Base-by-base conservation (phyloP, 2,329 filamentous ascomycete species). In the Cladophialophora exuberans region DNA sequence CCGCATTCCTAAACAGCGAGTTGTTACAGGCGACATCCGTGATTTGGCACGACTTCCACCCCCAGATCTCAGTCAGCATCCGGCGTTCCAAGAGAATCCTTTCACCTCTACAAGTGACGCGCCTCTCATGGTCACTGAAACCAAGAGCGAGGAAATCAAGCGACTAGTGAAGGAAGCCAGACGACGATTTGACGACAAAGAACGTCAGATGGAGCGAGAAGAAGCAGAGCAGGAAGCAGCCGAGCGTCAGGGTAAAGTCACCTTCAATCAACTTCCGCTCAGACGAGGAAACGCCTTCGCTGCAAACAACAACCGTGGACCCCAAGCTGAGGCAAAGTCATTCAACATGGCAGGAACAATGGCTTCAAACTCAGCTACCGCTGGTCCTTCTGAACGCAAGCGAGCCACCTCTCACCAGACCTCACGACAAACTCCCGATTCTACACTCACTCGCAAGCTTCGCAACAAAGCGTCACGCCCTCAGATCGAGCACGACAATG, bases 61-160 rank as follows among this genome's bases (percentile, higher is more conserved):
- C 23, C 59, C 62, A 51, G 60, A 62, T 22, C 31, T 56, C 26
- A 54, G 44, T 18, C 56, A 63, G 35, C 62, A 64, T 48, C 62
- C 62, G n/a, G 45, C 51, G 13, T 47, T 52, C 38, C 50, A 49
- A n/a, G 25, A 36, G 9, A 49, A 57, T 53, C 58, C 60, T 15
- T 38, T 52, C 28, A 31, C 33, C n/a, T 53, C 53, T 15, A 51
- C 47, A 7, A 60, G 56, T 30, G 57, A 56, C 13, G 49, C 53
- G 18, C 62, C 62, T 33, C 30, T 55, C 30, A 44, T 64, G 56
- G 36, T 60, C 45, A 64, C 60, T n/a, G 54, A 56, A 2, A 56
- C 54, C 7, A 59, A 43, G 9, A 47, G 41, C 18, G 54, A 51
- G n/a, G 51, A 62, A 31, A 60, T 62, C 23, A 49, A 45, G 13